Base-by-base conservation (phyloP, 768 basidiomycete genomes). In the Fomitopsis serialis region DNA sequence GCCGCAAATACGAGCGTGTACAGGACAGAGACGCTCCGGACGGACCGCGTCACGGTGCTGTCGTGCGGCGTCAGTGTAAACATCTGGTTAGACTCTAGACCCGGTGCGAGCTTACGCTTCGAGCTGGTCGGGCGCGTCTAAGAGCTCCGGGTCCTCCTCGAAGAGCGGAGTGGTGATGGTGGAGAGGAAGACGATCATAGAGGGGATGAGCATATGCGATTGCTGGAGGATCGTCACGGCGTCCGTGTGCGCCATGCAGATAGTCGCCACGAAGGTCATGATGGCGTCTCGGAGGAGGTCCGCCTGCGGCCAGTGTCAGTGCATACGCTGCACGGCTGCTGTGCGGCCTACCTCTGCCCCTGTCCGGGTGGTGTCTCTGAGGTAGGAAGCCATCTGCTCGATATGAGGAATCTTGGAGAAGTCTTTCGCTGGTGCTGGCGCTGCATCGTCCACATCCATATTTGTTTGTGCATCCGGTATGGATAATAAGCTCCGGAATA, bases 171-270 rank as follows among this genome's bases (percentile, higher is more conserved):
- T 73, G 0, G 79, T 74, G 37, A 84, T 67, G 21, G 77, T 71
- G 34, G 74, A 73, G 9, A 87, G 70, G 54, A 77, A 82, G 29
- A 76, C 58, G 19, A 89, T 73, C 24, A 91, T 65, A 0, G 88
- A 81, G 1, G 87, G 88, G 40, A 91, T 74, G 13, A 92, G 60
- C 11, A 73, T 72, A 40, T 72, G 73, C 0, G 85, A 85, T 15
- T 75, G 72, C 5, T 72, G 61, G 6, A 81, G 62, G 1, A 72
- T 61, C 0, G 54, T 60, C n/a, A 69, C 53, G 32, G 71, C 72
- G 45, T 75, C 75, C 0, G 68, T 53, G 49, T 79, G 72, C 2
- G 66, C 61, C 42, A 69, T 62, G 13, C 72, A 68, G 3, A 81
- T 65, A 29, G 70, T 70, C 13, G 70, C 63, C 49, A 81, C 64